Conservation (phyloP, 768 basidiomycete species). For the Gloeopeniophorella convolvens region DNA sequence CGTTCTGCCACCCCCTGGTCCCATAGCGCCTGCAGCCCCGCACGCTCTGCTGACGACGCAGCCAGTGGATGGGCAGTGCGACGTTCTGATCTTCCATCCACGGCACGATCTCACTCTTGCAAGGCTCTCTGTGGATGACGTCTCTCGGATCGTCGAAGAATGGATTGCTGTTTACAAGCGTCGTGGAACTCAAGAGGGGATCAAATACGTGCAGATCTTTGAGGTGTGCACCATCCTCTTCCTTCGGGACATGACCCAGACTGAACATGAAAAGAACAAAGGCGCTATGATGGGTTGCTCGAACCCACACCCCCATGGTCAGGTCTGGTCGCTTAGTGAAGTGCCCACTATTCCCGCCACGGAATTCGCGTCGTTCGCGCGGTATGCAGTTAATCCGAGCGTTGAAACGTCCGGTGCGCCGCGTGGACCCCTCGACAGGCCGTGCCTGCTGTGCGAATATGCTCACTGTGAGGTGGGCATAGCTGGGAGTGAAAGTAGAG, state of each 20-base stretch:
- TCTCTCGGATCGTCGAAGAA: conserved; percentile 57
- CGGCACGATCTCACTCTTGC: conserved; percentile 82
- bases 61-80: conserved; percentile 78
- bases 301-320: conserved; percentile 91
- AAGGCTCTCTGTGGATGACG: conserved; percentile 48
- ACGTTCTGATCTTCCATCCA: conserved; percentile 83
- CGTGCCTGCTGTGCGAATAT: conserved; percentile 78
- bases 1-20: conserved; percentile 59
- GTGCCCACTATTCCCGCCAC: conserved; percentile 64
- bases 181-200: conserved; percentile 57
- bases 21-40: conserved; percentile 40
- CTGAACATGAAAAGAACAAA: conserved; percentile 18
- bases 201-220: conserved; percentile 83
- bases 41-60: conserved; percentile 59
- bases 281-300: conserved; percentile 93
- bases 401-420: conserved; percentile 42
- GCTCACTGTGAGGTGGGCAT: conserved; percentile 53
- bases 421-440: conserved; percentile 45
- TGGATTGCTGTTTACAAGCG: conserved; percentile 63
- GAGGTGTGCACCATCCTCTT: conserved; percentile 46
- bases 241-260: neutral
- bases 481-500: conserved; percentile 43
- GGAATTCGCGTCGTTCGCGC: conserved; percentile 52
- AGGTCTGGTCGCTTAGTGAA: conserved; percentile 74
- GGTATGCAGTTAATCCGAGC: conserved; percentile 37